A percentile compares a stretch with the other conserved stretches of the same genome.
phyloP scores from a whole-genome alignment of 805 yeast species.

The Saccharomycopsis capsularis region DNA sequence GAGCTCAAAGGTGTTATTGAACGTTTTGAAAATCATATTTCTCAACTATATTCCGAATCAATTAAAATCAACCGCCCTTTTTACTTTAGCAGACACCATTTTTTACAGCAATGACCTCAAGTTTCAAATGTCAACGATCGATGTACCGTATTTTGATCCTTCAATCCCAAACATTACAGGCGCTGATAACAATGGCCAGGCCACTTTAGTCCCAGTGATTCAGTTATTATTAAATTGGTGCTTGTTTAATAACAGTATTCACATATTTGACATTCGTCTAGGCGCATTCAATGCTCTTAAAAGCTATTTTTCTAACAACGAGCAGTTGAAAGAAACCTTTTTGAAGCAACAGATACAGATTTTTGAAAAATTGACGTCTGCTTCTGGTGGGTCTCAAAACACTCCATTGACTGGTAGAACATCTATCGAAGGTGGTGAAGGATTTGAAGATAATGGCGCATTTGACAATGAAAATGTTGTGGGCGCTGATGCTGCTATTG shows the following conservation, averaged over 20 bases:
- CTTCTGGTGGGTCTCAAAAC: neutral
- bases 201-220: constrained; percentile 56
- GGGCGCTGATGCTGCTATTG: too few species aligned
- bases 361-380: constrained; percentile 29
- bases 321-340: constrained; percentile 54
- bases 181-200: constrained; percentile 19
- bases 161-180: constrained; percentile 32
- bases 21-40: constrained; percentile 65
- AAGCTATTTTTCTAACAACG: constrained; percentile 61
- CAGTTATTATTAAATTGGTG: constrained; percentile 80
- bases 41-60: constrained; percentile 54
- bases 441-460: neutral
- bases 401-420: constrained; percentile 2
- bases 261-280: constrained; percentile 71
- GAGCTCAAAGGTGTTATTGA: constrained; percentile 52
- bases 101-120: constrained; percentile 63
- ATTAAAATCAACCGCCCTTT: constrained; percentile 60
- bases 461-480: neutral
- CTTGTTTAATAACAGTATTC: constrained; percentile 70
- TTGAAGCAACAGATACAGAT: constrained; percentile 55
- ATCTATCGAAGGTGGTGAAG: neutral
- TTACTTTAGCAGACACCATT: constrained; percentile 73
- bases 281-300: constrained; percentile 62
- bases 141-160: constrained; percentile 89
- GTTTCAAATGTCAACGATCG: constrained; percentile 65